Evolutionary conservation across 768 basidiomycete genomes (phyloP).

Genomic region (Russula ochroleuca): DNA sequence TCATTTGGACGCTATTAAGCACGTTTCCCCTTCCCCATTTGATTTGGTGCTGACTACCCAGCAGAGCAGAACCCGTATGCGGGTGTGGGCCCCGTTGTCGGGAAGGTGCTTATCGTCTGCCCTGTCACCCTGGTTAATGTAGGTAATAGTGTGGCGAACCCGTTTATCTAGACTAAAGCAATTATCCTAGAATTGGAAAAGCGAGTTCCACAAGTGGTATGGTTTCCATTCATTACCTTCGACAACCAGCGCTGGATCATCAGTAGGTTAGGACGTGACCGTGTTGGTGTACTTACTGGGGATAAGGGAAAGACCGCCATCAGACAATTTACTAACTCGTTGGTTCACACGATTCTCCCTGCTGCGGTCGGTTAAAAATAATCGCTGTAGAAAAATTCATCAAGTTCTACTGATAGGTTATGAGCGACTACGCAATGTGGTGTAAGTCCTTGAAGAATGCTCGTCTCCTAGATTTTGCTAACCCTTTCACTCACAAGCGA

Average conservation of each 20-base stretch:
- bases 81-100: constrained; percentile 49
- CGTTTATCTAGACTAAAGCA: background rate
- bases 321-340: constrained; percentile 74
- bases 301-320: constrained; percentile 54
- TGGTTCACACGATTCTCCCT: constrained; percentile 30
- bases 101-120: constrained; percentile 89
- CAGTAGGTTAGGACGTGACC: constrained; percentile 50
- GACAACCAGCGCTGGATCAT: background rate
- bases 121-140: constrained; percentile 88
- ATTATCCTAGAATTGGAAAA: constrained; percentile 78
- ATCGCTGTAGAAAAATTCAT: constrained; percentile 53
- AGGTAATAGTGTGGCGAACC: constrained; percentile 28
- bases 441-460: constrained; percentile 42
- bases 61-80: constrained; percentile 83
- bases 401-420: constrained; percentile 94
- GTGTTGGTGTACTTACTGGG: constrained; percentile 54
- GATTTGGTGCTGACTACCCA: background rate
- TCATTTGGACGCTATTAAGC: constrained; percentile 93
- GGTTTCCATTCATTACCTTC: constrained; percentile 28
- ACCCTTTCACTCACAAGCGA: constrained; percentile 35
- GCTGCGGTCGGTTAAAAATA: background rate
- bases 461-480: constrained; percentile 7
- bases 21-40: constrained; percentile 30
- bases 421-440: constrained; percentile 78
- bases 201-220: constrained; percentile 93